phyloP scores from a whole-genome alignment of 306 rosid species.

The Abrus precatorius region DNA sequence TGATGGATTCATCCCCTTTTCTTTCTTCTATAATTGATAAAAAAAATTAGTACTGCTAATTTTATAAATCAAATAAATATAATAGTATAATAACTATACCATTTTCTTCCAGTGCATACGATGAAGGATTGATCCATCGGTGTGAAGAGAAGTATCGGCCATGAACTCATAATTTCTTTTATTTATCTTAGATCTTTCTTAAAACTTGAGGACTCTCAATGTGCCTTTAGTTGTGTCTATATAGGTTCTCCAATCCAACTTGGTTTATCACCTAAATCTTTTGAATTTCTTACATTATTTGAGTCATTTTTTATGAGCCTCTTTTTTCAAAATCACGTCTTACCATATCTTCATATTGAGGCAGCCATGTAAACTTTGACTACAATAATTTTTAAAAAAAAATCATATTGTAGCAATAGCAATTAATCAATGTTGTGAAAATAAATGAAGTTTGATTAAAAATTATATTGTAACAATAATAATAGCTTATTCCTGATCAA shows the following conservation, averaged over 20 bases:
- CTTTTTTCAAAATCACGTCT: conserved; percentile 38
- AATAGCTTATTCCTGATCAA: too few relatives aligned
- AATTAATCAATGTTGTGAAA: too few relatives aligned
- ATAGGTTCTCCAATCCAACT: conserved; percentile 30
- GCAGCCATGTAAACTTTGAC: conserved; percentile 42
- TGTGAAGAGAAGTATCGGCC: conserved; percentile 40
- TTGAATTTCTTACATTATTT: conserved; percentile 44
- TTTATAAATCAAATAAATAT: background rate
- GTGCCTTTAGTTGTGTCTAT: conserved; percentile 24
- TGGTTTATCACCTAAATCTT: conserved; percentile 30
- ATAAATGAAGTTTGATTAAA: too few relatives aligned
- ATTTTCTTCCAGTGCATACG: conserved; percentile 40
- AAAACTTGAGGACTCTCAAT: conserved; percentile 22
- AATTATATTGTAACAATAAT: too few relatives aligned
- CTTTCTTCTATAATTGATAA: conserved; percentile 27
- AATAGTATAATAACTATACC: conserved; percentile 21
- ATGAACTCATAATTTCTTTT: background rate
- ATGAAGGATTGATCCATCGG: conserved; percentile 44
- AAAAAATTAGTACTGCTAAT: background rate
- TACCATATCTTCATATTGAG: conserved; percentile 29
- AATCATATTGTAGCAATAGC: background rate
- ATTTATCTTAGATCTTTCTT: background rate
- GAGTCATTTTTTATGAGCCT: conserved; percentile 41
- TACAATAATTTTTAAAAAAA: background rate
- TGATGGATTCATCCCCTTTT: conserved; percentile 37